Evolutionary conservation across 2,329 filamentous ascomycete species (phyloP), one percentile per base, ranked within the genome.

Genomic region (Hawksworthiomyces lignivorus): DNA sequence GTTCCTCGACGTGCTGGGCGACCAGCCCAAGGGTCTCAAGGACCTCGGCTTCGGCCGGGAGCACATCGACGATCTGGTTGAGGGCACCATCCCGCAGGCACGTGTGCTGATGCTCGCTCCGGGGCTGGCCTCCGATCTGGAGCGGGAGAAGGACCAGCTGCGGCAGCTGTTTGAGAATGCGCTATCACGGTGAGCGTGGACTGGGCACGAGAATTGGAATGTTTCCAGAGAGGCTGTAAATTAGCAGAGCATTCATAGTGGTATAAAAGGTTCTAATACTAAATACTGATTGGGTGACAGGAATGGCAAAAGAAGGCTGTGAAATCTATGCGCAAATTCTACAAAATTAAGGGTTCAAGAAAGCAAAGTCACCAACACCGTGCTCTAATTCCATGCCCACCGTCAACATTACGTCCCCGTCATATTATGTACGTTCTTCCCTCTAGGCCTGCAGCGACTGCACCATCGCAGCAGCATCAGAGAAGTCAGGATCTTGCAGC

Each of bases 81-180:
- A 97, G 62, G 94, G 92, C 2, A 98, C 92, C 1, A 81, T 98
- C 48, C 92, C 92, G 5, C 92, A 98, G 67, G 79, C 80, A 43
- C 72, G 92, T 50, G 94, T 98, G 42, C 61, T 98, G 56, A 92
- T 89, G 82, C 65, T 98, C 48, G 92, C 92, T 22, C 94, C 92
- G 1, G 88, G 77, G 20, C 62, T 98, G 54, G 78, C 76, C 29
- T 75, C 73, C 51, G 83, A 88, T 56, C 61, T 86, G 35, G 70
- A 81, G 54, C 68, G 71, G 36, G 84, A 90, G 62, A 79, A 74
- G 59, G 82, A 86, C 43, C 82, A 89, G 62, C 61, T 92, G 54
- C 72, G 78, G 48, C 61, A 57, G 10, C 57, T 92, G 49, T 85
- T 90, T 62, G 84, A 88, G 56, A 61, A 68, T 40, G 67, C 74